A percentile compares a stretch with the other conserved stretches of the same genome.
These are phyloP conservation scores for Aspergillus caelatus DNA, from an alignment of 2,329 filamentous ascomycete species.

Conservation along the genomic window DNA sequence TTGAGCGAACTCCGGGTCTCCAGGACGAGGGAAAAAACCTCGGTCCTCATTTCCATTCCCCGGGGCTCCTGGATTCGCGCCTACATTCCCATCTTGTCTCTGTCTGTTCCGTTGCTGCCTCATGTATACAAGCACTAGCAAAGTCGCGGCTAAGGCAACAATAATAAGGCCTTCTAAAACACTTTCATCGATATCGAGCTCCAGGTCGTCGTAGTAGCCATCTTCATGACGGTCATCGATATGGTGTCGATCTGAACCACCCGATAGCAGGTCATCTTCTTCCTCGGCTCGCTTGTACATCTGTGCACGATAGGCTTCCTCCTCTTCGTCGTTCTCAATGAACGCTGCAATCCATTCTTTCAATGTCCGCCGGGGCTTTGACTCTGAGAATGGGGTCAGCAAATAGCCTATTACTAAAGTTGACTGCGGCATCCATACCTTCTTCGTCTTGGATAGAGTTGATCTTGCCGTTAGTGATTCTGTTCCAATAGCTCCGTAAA, in stretches of 20 bases:
- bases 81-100: slow-evolving; percentile 37
- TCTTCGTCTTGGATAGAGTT: slow-evolving; percentile 92
- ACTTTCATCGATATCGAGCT: slow-evolving; percentile 71
- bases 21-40: slow-evolving; percentile 67
- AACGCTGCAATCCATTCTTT: slow-evolving; percentile 88
- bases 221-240: slow-evolving; percentile 45
- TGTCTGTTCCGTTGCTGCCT: slow-evolving; percentile 49
- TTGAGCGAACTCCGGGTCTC: slow-evolving; percentile 67
- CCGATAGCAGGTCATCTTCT: slow-evolving; percentile 36
- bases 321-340: slow-evolving; percentile 69
- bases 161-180: slow-evolving; percentile 85
- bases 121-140: slow-evolving; percentile 81
- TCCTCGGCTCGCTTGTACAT: slow-evolving; percentile 43
- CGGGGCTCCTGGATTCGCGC: slow-evolving; percentile 28
- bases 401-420: neutral
- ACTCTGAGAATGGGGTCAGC: slow-evolving; percentile 54
- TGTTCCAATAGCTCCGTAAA: slow-evolving; percentile 90
- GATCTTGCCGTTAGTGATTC: slow-evolving; percentile 82
- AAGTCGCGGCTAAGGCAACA: slow-evolving; percentile 70
- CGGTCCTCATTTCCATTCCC: slow-evolving; percentile 47
- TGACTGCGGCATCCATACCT: slow-evolving; percentile 58
- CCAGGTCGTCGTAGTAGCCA: slow-evolving; percentile 63
- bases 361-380: slow-evolving; percentile 73
- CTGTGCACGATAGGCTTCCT: slow-evolving; percentile 65
- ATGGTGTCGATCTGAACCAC: slow-evolving; percentile 20